A percentile compares a stretch with the other conserved stretches of the same genome.
phyloP scores from a whole-genome alignment of 2,329 filamentous ascomycete species.

The Ophiosphaerella korrae region DNA sequence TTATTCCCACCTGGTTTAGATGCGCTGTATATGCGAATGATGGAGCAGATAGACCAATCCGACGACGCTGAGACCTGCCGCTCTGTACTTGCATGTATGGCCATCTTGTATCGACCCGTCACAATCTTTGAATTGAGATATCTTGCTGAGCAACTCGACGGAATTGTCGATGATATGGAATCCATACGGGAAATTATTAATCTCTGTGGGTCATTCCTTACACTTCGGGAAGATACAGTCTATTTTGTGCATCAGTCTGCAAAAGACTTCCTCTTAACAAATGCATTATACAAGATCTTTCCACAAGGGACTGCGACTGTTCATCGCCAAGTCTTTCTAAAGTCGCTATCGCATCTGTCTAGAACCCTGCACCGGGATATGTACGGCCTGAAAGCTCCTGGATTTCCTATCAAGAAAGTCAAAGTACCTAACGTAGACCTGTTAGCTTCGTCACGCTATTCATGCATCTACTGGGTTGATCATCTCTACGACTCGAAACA shows the following conservation, averaged over 20 bases:
- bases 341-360: constrained; percentile 17
- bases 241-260: constrained; percentile 35
- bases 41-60: no score
- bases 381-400: no score
- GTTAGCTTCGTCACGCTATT: constrained; percentile 27
- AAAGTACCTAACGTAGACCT: constrained; percentile 27
- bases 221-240: constrained; percentile 23
- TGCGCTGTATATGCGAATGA: no score
- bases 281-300: neutral
- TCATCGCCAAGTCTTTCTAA: neutral
- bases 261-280: no score
- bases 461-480: constrained; percentile 43
- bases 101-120: no score
- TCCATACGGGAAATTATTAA: constrained; percentile 1
- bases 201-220: constrained; percentile 50
- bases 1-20: no score
- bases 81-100: no score
- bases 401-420: constrained; percentile 20
- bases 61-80: no score
- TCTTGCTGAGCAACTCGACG: no score
- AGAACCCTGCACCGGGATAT: constrained; percentile 23
- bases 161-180: neutral
- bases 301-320: neutral
- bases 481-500: constrained; percentile 35
- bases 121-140: no score